Conservation (phyloP, 495 filamentous ascomycete genomes). For the Chaetomium tenue region DNA sequence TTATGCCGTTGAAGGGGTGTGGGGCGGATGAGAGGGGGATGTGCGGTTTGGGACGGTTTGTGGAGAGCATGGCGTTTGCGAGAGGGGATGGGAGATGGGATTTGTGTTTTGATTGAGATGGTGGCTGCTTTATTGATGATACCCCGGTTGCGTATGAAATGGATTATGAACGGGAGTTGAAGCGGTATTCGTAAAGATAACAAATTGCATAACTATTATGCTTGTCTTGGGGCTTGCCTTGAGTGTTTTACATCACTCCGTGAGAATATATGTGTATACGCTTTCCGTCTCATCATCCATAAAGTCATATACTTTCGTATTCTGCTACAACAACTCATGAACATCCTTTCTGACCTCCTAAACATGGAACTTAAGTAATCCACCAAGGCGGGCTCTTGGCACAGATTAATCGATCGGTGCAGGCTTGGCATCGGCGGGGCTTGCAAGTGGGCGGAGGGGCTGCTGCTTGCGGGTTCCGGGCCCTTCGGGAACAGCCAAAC, state of each 20-base stretch:
- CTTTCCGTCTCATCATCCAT: too few relatives aligned
- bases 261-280: too few relatives aligned
- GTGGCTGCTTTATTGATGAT: background rate
- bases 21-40: slow-evolving; percentile 62
- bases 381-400: too few relatives aligned
- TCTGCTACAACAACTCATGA: too few relatives aligned
- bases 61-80: slow-evolving; percentile 70
- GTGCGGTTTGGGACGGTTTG: slow-evolving; percentile 63
- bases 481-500: slow-evolving; percentile 5
- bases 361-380: too few relatives aligned
- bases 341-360: too few relatives aligned
- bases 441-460: slow-evolving; percentile 1
- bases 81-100: slow-evolving; percentile 68
- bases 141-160: background rate
- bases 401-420: background rate
- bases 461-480: slow-evolving; percentile 8
- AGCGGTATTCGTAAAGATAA: too few relatives aligned
- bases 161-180: background rate
- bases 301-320: too few relatives aligned
- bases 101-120: slow-evolving; percentile 54
- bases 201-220: too few relatives aligned
- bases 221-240: too few relatives aligned
- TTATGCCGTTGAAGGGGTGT: slow-evolving; percentile 68
- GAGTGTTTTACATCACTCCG: too few relatives aligned
- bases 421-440: background rate